Evolutionary conservation across 805 yeast species (phyloP), one percentile per base, ranked within the genome.

Genomic region (Lipomyces mesembrius): DNA sequence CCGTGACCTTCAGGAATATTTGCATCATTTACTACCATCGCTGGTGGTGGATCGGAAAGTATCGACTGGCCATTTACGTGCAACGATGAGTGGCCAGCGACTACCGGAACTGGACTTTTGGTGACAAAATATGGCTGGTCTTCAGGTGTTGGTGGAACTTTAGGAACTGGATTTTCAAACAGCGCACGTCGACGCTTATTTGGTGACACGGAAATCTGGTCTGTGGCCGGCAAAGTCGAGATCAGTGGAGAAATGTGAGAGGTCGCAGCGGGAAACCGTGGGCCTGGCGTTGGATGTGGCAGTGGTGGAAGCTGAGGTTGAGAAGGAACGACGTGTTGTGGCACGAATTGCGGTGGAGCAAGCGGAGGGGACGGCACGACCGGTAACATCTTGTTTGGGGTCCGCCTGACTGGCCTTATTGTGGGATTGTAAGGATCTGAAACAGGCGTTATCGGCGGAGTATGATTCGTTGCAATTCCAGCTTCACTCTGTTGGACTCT

Each of bases 21-120:
- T 35, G 20, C 58, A 46, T 14, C 57, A 17, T 43, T 43, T n/a
- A 43, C 14, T 12, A 43, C 5, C 1, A 43, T 43, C 9, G 53
- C 58, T 5, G 52, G 25, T 9, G 66, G 60, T 2, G 67, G 63
- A 51, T 64, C 67, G 53, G 63, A 60, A 14, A 64, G 35, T 7
- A 64, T 64, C 11, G 62, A 57, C 20, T 63, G 57, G 12, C 67
- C 67, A 14, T 57, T 60, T 11, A 64, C 63, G 14, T 59, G 35
- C 34, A 64, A 35, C 14, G 62, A 49, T 5, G 63, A 32, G 39
- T 32, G 22, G 12, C 35, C 37, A 17, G 58, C 39, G 12, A 20
- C 27, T 5, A 55, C 58, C 22, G 58, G 58, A 4, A 17, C 25
- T 4, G 58, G 35, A n/a, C 3, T 55, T 32, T 20, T 57, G 27